These are phyloP conservation scores for Zoysia matrella DNA, from an alignment of 202 grass and related monocot species.

Conservation along the genomic window DNA sequence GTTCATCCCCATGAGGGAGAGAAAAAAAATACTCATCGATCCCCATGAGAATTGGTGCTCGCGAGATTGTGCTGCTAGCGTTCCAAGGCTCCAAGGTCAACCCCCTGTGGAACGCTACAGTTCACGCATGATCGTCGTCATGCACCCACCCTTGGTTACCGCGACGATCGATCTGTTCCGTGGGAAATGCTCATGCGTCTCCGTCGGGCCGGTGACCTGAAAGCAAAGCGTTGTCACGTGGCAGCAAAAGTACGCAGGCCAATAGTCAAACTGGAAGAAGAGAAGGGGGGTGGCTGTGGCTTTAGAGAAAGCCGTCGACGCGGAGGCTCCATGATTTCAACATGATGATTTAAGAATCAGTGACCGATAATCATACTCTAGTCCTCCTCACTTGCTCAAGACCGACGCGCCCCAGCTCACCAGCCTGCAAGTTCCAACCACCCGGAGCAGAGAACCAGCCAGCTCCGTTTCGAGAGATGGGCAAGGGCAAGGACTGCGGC, in stretches of 20 bases:
- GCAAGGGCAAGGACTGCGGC: constrained; percentile 1
- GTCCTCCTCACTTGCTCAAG: background rate
- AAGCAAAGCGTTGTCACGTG: background rate
- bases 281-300: too few species aligned
- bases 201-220: too few species aligned
- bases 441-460: background rate
- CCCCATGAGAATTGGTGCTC: background rate
- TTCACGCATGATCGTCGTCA: background rate
- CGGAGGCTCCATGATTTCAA: background rate
- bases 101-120: background rate
- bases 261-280: too few species aligned
- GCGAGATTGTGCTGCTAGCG: background rate
- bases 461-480: background rate
- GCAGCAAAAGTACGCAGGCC: too few species aligned
- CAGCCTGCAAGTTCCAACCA: background rate
- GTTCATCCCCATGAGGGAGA: too few species aligned
- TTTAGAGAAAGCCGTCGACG: background rate
- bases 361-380: background rate
- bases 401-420: background rate
- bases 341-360: background rate
- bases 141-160: background rate
- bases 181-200: background rate
- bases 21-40: background rate
- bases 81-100: background rate
- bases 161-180: background rate